Evolutionary conservation across 306 rosid genomes (phyloP), one percentile per base, ranked within the genome.

Genomic region (Vachellia pachyceras): DNA sequence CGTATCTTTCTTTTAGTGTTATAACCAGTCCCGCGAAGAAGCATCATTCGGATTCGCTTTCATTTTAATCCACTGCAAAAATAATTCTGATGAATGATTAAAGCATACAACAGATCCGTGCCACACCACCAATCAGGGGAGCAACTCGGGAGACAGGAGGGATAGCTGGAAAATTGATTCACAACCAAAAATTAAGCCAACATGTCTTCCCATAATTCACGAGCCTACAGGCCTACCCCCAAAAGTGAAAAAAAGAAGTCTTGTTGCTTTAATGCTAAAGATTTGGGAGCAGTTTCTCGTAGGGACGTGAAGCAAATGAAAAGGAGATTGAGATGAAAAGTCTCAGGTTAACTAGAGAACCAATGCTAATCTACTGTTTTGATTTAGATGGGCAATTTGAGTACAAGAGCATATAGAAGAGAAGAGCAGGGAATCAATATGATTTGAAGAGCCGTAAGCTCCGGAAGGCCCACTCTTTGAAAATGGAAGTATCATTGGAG

Each of bases 361-460:
- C n/a, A n/a, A n/a, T n/a, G n/a, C n/a, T n/a, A n/a, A n/a, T n/a
- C n/a, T n/a, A n/a, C n/a, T n/a, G n/a, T n/a, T n/a, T n/a, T 81
- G 89, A 83, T 78, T 78, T 76, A 66, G 86, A 85, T 20, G 64
- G 84, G 55, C 89, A 83, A 76, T 58, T 79, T 46, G 73, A 52
- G 71, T 37, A 70, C 58, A 72, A 58, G 52, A 55, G 83, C 80
- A 73, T 73, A 80, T 20, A 50, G 65, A 58, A 58, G 15, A 58
- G 65, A 84, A 68, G 63, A 17, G 5, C 46, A 40, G 76, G 55
- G 77, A 65, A 77, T 63, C 86, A 76, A 61, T 57, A 55, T 69
- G 52, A 52, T 82, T 14, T 67, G n/a, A n/a, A n/a, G n/a, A n/a
- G 14, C 49, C 20, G 49, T 12, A 23, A 44, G n/a, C 49, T 61